phyloP scores from a whole-genome alignment of 2,329 filamentous ascomycete species.

The Ceratocystis cubensis region DNA sequence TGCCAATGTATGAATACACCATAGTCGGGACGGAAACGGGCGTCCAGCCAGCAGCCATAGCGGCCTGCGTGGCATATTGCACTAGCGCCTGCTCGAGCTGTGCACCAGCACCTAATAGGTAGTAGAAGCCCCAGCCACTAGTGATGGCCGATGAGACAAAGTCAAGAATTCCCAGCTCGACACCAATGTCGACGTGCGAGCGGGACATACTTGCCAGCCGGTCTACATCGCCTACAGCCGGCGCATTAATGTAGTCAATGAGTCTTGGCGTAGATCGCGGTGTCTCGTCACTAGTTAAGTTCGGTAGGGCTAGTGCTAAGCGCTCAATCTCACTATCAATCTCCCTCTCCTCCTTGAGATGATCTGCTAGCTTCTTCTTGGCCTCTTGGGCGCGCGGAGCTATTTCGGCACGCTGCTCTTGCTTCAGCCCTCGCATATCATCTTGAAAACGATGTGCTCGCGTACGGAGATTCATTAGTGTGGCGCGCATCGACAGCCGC shows the following conservation, averaged over 20 bases:
- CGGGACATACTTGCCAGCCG: slow-evolving; percentile 24
- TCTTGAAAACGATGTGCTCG: slow-evolving; percentile 27
- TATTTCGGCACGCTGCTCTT: slow-evolving; percentile 38
- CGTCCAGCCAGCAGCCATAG: slow-evolving; percentile 62
- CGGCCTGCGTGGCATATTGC: slow-evolving; percentile 67
- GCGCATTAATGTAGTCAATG: slow-evolving; percentile 65
- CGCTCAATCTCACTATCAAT: slow-evolving; percentile 54
- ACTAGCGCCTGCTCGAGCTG: slow-evolving; percentile 90
- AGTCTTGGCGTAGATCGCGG: slow-evolving; percentile 56
- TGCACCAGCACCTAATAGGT: slow-evolving; percentile 78
- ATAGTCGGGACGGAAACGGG: slow-evolving; percentile 75
- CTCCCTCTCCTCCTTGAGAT: slow-evolving; percentile 50
- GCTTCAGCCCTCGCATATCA: slow-evolving; percentile 30
- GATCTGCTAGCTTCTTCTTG: slow-evolving; percentile 48
- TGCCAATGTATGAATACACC: slow-evolving; percentile 82
- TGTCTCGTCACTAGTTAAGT: slow-evolving; percentile 66
- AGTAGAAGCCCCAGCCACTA: slow-evolving; percentile 97
- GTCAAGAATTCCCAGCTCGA: slow-evolving; percentile 78
- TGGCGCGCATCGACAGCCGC: slow-evolving; percentile 45
- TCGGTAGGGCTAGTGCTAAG: slow-evolving; percentile 70
- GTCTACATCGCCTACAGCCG: slow-evolving; percentile 31
- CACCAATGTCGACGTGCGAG: slow-evolving; percentile 78
- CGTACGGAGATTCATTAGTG: slow-evolving; percentile 35
- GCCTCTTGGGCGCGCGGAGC: slow-evolving; percentile 51
- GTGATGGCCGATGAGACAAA: slow-evolving; percentile 70